phyloP scores from a whole-genome alignment of 140 eudicot species.

The Cichorium intybus region DNA sequence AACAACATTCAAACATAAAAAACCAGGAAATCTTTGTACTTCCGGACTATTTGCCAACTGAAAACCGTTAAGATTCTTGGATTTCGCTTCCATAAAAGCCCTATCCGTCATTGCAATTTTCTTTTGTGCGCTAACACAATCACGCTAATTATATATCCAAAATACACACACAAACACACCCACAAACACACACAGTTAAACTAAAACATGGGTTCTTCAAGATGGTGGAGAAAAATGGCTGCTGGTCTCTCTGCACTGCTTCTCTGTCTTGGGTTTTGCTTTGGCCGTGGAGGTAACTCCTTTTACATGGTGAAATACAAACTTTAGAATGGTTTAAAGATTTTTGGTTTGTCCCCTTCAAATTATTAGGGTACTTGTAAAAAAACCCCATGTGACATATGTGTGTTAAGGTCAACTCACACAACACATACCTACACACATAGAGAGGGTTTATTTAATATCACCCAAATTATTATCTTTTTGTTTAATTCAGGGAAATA shows the following conservation, averaged over 20 bases:
- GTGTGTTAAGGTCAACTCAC: too few species aligned
- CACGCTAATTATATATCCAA: background rate
- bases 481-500: too few species aligned
- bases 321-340: background rate
- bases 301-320: background rate
- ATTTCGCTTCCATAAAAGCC: slow-evolving; percentile 24
- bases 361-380: too few species aligned
- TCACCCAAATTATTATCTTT: too few species aligned
- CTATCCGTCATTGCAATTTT: slow-evolving; percentile 17
- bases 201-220: slow-evolving; percentile 28
- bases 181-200: background rate
- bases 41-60: slow-evolving; percentile 9
- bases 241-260: slow-evolving; percentile 28
- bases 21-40: slow-evolving; percentile 53
- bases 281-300: slow-evolving; percentile 40
- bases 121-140: slow-evolving; percentile 15
- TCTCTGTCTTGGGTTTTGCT: slow-evolving; percentile 40
- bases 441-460: too few species aligned
- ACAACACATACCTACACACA: too few species aligned
- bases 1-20: slow-evolving; percentile 34
- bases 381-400: too few species aligned
- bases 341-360: background rate
- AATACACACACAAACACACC: slow-evolving; percentile 1
- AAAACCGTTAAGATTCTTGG: slow-evolving; percentile 28
- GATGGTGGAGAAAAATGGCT: slow-evolving; percentile 32